A percentile compares a stretch with the other conserved stretches of the same genome.
Evolutionary conservation across 768 basidiomycete species (phyloP).

Genomic region (Leccinum longicurvipes): DNA sequence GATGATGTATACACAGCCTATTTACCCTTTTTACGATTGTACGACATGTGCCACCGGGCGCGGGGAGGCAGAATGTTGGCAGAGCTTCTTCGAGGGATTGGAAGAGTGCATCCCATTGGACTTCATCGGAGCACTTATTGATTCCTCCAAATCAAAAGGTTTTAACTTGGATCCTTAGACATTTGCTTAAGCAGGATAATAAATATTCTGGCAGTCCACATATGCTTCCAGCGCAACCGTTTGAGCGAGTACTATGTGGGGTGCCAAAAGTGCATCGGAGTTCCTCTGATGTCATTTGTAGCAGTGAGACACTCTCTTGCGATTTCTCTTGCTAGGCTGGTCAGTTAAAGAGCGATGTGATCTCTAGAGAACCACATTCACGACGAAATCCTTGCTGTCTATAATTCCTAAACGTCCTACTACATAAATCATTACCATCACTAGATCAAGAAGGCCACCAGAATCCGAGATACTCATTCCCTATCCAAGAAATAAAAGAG

Average conservation of each 20-base stretch:
- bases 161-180: no score
- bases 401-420: neutral
- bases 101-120: no score
- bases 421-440: neutral
- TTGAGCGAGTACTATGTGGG: neutral
- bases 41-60: no score
- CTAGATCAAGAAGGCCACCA: neutral
- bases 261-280: neutral
- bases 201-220: neutral
- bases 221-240: neutral
- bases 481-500: neutral
- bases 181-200: neutral
- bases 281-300: neutral
- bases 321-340: neutral
- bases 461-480: no score
- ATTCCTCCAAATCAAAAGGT: no score
- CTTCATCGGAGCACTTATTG: no score
- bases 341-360: neutral
- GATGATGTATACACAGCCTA: no score
- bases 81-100: no score
- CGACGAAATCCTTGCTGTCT: neutral
- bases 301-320: neutral
- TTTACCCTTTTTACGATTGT: no score
- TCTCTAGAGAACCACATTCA: neutral
- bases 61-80: no score